Base-by-base conservation (phyloP, 2,329 filamentous ascomycete genomes). In the Exophiala calicioides region DNA sequence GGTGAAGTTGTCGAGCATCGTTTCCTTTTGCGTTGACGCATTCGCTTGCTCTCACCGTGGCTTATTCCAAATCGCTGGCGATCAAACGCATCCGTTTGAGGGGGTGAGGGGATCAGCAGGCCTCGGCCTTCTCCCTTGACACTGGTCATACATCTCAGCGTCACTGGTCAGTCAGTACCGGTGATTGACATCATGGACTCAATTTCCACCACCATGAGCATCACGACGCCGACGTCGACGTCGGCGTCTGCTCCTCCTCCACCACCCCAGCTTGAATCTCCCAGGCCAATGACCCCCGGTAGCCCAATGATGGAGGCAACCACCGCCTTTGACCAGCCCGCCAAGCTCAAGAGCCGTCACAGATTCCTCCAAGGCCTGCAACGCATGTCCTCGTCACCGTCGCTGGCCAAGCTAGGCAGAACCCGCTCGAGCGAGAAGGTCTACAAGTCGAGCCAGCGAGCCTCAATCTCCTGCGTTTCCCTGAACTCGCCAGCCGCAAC, bases 371-470 rank as follows among this genome's bases (percentile, higher is more conserved):
- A 83, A 53, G 81, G 84, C 23, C 76, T 95, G 37, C 85, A 91
- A 53, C 84, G 88, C 47, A 91, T 94, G 61, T 84, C 87, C 8
- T 95, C 89, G 0, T 88, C 85, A 5, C 84, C 86, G 1, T 87
- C 86, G 12, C 70, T 95, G 39, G 74, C 78, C 30, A 79, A 79
- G 47, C 67, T 82, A 43, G 78, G 81, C 45, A 80, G 85, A 49
- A 72, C 81, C 19, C 77, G 82, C 45, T 84, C 88, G 5, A 77
- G 80, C 47, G 84, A 80, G 60, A 58, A 54, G 41, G 57, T 55
- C 21, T 86, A 85, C 60, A 81, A 84, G 7, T 84, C 69, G 43
- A 70, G 74, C 52, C 73, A 73, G 13, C 89, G 75, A 71, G 81
- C 75, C 3, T 83, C 81, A 8, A 76, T 84, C 58, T 85, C 81